A percentile compares a stretch with the other conserved stretches of the same genome.
Evolutionary conservation across 805 yeast genomes (phyloP).

Genomic region (Pichia phayaonensis): DNA sequence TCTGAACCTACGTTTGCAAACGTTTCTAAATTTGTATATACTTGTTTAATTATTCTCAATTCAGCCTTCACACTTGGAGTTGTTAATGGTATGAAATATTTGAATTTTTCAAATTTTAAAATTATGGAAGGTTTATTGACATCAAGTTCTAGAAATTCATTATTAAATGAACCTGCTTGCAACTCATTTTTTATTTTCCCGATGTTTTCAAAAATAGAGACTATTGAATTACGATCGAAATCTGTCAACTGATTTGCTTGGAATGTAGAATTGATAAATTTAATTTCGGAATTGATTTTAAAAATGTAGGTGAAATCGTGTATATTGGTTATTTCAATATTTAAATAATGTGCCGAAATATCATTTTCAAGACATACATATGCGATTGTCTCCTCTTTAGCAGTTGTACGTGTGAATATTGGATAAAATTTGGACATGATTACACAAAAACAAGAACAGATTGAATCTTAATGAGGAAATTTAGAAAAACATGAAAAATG

Average conservation of each 20-base stretch:
- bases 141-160: background rate
- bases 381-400: background rate
- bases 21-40: background rate
- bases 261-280: background rate
- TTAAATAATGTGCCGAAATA: background rate
- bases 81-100: background rate
- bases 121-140: background rate
- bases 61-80: background rate
- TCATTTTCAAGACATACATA: background rate
- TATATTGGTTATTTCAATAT: background rate
- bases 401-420: background rate
- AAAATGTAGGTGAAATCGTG: background rate
- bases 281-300: background rate
- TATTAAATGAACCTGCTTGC: background rate
- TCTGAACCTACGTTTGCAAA: background rate
- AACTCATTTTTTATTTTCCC: background rate
- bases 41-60: background rate
- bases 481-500: background rate
- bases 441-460: background rate
- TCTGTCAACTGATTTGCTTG: background rate
- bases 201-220: background rate
- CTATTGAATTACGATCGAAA: background rate
- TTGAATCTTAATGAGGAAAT: background rate
- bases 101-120: background rate
- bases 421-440: background rate